These are phyloP conservation scores for Xylona heveae DNA, from an alignment of 495 filamentous ascomycete species.

Conservation along the genomic window DNA sequence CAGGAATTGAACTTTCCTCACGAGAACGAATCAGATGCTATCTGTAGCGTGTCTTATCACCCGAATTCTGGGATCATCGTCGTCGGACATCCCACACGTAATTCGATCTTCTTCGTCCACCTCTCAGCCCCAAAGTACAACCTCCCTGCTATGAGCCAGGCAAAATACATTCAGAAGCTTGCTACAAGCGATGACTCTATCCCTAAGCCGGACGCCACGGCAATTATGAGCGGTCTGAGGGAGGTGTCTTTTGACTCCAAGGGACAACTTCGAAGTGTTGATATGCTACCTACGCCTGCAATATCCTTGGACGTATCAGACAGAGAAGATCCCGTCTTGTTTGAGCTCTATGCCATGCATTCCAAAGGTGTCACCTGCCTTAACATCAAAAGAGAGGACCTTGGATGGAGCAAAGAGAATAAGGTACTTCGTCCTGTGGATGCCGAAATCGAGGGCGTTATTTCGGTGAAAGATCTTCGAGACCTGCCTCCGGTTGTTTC, in stretches of 20 bases:
- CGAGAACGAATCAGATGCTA: constrained; percentile 86
- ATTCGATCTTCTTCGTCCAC: constrained; percentile 92
- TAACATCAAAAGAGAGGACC: constrained; percentile 61
- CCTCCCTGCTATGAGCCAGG: constrained; percentile 58
- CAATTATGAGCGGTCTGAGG: constrained; percentile 83
- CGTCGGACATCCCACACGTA: constrained; percentile 88
- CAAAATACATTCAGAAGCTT: constrained; percentile 58
- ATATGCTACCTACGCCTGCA: constrained; percentile 47
- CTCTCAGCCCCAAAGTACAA: constrained; percentile 83
- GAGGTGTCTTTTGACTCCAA: constrained; percentile 84
- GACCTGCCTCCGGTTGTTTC: constrained; percentile 5
- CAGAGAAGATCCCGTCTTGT: constrained; percentile 40
- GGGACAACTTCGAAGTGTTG: constrained; percentile 73
- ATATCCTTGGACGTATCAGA: constrained; percentile 28
- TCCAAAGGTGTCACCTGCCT: constrained; percentile 83
- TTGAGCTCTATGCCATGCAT: constrained; percentile 94
- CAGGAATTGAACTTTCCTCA: constrained; percentile 95
- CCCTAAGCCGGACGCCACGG: constrained; percentile 74
- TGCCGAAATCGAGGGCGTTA: constrained; percentile 42
- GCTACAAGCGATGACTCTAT: constrained; percentile 49
- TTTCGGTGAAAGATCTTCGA: constrained; percentile 29
- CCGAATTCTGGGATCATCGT: constrained; percentile 74
- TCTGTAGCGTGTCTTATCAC: constrained; percentile 91
- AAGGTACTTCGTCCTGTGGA: constrained; percentile 59
- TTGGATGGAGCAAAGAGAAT: constrained; percentile 76